Percentiles rank a stretch among this genome's conserved stretches.
These are phyloP conservation scores for Hypoxylon crocopeplum DNA, from an alignment of 495 filamentous ascomycete species.

Conservation along the genomic window DNA sequence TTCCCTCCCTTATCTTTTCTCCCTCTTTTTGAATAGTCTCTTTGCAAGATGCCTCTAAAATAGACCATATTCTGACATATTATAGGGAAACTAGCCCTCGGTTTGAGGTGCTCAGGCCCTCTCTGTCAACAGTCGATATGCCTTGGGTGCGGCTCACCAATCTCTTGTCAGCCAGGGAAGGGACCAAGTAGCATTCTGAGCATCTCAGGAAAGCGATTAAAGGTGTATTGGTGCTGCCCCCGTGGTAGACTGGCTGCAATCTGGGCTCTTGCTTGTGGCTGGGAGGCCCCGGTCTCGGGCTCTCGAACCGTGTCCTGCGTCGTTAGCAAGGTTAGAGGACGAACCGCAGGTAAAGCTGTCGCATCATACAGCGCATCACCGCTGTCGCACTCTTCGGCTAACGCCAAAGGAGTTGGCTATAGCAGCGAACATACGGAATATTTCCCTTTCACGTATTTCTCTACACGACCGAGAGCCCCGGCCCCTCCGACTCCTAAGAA, in stretches of 20 bases:
- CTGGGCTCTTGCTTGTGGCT: slow-evolving; percentile 45
- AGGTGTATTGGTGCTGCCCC: slow-evolving; percentile 45
- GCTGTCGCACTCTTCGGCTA: not conserved
- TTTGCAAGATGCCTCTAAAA: too few relatives aligned
- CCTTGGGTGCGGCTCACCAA: slow-evolving; percentile 22
- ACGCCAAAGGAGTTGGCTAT: slow-evolving; percentile 30
- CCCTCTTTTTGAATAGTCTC: too few relatives aligned
- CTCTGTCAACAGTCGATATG: slow-evolving; percentile 10
- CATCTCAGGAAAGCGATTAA: slow-evolving; percentile 1
- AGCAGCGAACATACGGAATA: not conserved
- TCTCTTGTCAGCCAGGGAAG: not conserved
- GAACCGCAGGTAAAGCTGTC: not conserved
- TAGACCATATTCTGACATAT: not conserved
- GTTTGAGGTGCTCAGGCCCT: slow-evolving; percentile 8
- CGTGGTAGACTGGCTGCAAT: slow-evolving; percentile 39
- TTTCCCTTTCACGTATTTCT: not conserved
- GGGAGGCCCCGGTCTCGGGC: slow-evolving; percentile 8
- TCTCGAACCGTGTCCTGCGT: not conserved
- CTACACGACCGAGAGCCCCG: not conserved
- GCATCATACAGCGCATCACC: not conserved
- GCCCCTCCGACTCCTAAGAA: not conserved
- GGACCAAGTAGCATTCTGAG: not conserved
- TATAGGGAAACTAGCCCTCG: slow-evolving; percentile 15
- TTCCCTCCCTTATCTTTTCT: too few relatives aligned
- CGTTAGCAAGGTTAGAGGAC: slow-evolving; percentile 11